A percentile compares a stretch with the other conserved stretches of the same genome.
These are phyloP conservation scores for Martiniozyma abietophila DNA, from an alignment of 805 yeast genomes.

Conservation along the genomic window DNA sequence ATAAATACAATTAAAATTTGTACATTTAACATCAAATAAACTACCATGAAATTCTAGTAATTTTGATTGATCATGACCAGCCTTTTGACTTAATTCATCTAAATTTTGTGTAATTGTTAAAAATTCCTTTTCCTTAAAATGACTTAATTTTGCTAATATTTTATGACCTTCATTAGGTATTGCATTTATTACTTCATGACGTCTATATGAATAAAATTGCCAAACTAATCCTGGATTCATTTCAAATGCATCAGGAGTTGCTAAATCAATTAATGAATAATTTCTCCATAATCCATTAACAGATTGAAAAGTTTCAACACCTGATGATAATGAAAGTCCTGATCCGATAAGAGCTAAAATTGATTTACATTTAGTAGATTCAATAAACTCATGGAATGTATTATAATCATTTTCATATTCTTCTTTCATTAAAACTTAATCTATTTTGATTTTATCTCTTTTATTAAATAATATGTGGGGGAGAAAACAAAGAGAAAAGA, in stretches of 20 bases:
- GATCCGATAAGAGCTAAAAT: background rate
- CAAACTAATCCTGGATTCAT: constrained; percentile 80
- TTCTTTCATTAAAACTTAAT: too few species aligned
- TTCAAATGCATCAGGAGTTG: constrained; percentile 86
- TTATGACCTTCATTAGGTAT: constrained; percentile 70
- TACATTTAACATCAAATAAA: constrained; percentile 63
- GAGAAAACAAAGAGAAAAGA: too few species aligned
- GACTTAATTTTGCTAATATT: constrained; percentile 57
- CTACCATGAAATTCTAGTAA: constrained; percentile 74
- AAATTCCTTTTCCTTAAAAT: constrained; percentile 29
- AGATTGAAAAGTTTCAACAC: constrained; percentile 21
- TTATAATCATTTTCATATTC: too few species aligned
- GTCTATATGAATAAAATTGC: constrained; percentile 73
- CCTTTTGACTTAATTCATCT: constrained; percentile 63
- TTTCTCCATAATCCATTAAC: constrained; percentile 59
- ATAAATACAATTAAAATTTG: constrained; percentile 64
- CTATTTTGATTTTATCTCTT: too few species aligned
- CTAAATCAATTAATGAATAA: constrained; percentile 71
- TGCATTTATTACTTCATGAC: constrained; percentile 57
- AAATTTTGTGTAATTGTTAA: constrained; percentile 77
- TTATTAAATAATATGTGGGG: too few species aligned
- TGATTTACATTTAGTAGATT: too few species aligned
- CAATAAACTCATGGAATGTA: too few species aligned
- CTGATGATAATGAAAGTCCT: background rate
- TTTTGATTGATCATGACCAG: constrained; percentile 45